Conservation (phyloP, 371 early-diverging fungal species). For the Mucor racemosus region DNA sequence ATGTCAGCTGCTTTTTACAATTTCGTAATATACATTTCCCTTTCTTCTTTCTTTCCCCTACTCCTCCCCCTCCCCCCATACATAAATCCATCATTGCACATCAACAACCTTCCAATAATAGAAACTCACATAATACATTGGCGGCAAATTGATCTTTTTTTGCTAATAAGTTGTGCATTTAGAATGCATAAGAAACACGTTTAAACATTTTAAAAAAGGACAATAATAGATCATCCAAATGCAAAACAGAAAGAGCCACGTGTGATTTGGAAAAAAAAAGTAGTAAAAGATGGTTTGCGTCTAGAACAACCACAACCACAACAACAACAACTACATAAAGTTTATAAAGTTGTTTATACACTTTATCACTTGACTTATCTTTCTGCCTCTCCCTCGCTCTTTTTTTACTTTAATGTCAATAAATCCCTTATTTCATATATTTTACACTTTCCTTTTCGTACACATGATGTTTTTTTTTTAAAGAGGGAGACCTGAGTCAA, state of each 20-base stretch:
- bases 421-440: background rate
- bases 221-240: constrained; percentile 10
- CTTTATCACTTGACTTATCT: constrained; percentile 3
- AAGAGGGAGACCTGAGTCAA: background rate
- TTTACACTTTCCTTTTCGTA: constrained; percentile 7
- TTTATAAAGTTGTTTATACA: background rate
- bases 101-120: background rate
- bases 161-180: background rate
- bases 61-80: no score
- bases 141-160: no score
- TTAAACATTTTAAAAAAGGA: constrained; percentile 2
- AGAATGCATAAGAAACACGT: constrained; percentile 8
- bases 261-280: constrained; percentile 1
- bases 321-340: no score
- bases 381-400: background rate
- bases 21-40: no score
- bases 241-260: constrained; percentile 13
- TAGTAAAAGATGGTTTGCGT: constrained; percentile 11
- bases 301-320: constrained; percentile 13
- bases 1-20: constrained; percentile 4
- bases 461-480: constrained; percentile 15
- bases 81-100: background rate
- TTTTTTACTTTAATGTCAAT: background rate
- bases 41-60: background rate
- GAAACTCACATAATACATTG: background rate